A percentile compares a stretch with the other conserved stretches of the same genome.
phyloP scores from a whole-genome alignment of 768 basidiomycete species.

The Suillus brevipes region DNA sequence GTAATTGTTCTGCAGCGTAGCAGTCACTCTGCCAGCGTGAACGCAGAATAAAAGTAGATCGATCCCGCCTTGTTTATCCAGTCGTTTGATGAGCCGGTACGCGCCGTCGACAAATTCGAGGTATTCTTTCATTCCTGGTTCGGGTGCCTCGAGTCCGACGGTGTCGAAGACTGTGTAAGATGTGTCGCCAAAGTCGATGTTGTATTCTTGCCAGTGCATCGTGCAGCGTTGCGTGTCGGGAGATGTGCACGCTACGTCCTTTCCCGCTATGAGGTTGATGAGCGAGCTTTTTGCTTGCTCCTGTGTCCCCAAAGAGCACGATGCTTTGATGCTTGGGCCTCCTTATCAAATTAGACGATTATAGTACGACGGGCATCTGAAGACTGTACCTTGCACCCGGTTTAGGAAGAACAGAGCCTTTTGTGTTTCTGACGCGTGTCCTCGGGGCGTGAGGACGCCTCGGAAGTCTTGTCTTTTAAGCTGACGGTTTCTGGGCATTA shows the following conservation, averaged over 20 bases:
- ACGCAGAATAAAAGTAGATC: conserved; percentile 37
- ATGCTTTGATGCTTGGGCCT: conserved; percentile 18
- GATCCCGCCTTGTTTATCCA: conserved; percentile 33
- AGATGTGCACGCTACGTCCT: conserved; percentile 25
- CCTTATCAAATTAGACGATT: background rate
- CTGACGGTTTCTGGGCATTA: conserved; percentile 26
- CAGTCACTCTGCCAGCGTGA: conserved; percentile 33
- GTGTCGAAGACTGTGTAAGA: conserved; percentile 27
- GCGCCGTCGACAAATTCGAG: conserved; percentile 32
- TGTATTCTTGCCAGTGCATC: conserved; percentile 27
- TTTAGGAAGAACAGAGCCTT: conserved; percentile 10
- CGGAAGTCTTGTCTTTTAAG: conserved; percentile 21
- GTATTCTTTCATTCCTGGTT: conserved; percentile 22
- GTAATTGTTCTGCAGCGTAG: conserved; percentile 32
- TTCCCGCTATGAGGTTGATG: conserved; percentile 40
- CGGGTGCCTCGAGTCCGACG: conserved; percentile 30
- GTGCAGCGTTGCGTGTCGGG: conserved; percentile 33
- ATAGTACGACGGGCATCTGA: background rate
- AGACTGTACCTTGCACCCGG: background rate
- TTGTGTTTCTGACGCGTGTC: conserved; percentile 22
- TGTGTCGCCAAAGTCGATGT: conserved; percentile 24
- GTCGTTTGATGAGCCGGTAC: conserved; percentile 35
- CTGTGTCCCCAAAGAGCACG: conserved; percentile 43
- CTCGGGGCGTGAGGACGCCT: conserved; percentile 33
- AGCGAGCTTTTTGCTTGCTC: conserved; percentile 36